These are phyloP conservation scores for Microbotryum silenes-acaulis DNA, from an alignment of 1,284 basidiomycete species.

Conservation along the genomic window DNA sequence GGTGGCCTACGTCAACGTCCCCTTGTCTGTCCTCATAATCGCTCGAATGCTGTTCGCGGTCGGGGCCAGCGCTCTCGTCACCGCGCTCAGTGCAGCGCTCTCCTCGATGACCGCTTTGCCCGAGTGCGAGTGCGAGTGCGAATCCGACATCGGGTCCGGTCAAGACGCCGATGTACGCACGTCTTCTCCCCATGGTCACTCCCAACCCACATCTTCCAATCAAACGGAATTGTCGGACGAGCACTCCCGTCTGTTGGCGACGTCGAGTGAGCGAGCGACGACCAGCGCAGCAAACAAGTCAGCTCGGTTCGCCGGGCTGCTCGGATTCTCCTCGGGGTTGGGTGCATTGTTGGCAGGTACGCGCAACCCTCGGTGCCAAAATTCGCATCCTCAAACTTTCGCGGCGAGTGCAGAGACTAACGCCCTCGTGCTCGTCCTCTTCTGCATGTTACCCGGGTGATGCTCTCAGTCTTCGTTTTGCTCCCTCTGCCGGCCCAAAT, in stretches of 20 bases:
- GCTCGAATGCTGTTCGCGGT: conserved; percentile 17
- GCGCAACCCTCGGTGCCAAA: neutral
- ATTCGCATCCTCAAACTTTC: no score
- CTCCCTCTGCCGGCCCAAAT: conserved; percentile 23
- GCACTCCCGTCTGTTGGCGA: neutral
- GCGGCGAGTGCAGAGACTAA: no score
- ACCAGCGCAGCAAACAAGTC: neutral
- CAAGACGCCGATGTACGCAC: neutral
- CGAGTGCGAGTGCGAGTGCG: neutral
- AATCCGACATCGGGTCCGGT: no score
- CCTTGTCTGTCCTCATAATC: conserved; percentile 10
- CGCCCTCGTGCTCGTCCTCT: no score
- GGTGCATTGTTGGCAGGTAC: conserved; percentile 29
- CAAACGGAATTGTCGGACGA: neutral
- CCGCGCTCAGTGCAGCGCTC: conserved; percentile 12
- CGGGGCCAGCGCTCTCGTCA: conserved; percentile 19
- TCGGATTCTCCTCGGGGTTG: conserved; percentile 25
- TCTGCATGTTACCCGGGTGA: no score
- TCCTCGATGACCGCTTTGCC: conserved; percentile 7
- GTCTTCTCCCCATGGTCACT: neutral
- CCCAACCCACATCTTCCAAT: no score
- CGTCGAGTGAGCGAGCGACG: neutral
- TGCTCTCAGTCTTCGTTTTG: conserved; percentile 26
- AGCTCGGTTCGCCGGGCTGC: conserved; percentile 25
- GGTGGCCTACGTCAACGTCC: conserved; percentile 11